phyloP scores from a whole-genome alignment of 805 yeast species.

The Lipomyces anomalus region DNA sequence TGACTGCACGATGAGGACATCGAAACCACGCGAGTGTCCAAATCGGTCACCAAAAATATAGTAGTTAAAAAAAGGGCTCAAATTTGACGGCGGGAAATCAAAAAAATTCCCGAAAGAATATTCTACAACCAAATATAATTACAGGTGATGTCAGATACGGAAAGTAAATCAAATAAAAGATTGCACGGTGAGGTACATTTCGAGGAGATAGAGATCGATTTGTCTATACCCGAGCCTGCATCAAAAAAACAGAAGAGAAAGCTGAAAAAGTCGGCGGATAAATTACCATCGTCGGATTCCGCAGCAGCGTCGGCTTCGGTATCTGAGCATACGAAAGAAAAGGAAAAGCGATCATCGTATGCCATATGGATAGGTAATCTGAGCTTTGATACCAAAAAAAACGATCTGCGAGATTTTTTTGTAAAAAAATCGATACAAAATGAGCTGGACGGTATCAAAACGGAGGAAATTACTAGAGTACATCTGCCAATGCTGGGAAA shows the following conservation, averaged over 20 bases:
- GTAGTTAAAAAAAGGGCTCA: too few relatives aligned
- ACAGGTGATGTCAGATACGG: too few relatives aligned
- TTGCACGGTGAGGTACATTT: too few relatives aligned
- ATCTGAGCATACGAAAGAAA: conserved; percentile 27
- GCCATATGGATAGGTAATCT: conserved; percentile 96
- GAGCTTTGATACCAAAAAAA: conserved; percentile 74
- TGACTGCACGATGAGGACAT: too few relatives aligned
- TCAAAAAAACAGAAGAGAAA: conserved; percentile 88
- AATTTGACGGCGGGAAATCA: too few relatives aligned
- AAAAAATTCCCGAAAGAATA: too few relatives aligned
- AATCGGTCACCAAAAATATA: too few relatives aligned
- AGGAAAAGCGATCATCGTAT: conserved; percentile 40
- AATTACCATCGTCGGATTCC: too few relatives aligned
- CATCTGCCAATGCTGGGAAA: conserved; percentile 66
- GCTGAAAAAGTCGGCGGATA: conserved; percentile 71
- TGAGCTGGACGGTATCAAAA: conserved; percentile 35
- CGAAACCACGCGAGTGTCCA: too few relatives aligned
- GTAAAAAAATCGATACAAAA: conserved; percentile 49
- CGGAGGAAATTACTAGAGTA: conserved; percentile 62
- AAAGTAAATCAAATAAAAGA: too few relatives aligned
- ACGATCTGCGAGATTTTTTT: conserved; percentile 63
- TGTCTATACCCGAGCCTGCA: conserved; percentile 63
- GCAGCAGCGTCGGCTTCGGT: conserved; percentile 40
- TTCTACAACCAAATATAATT: too few relatives aligned
- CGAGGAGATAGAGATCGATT: conserved; percentile 40